These are phyloP conservation scores for Fulvia fulva DNA, from an alignment of 2,329 filamentous ascomycete species.

Conservation along the genomic window DNA sequence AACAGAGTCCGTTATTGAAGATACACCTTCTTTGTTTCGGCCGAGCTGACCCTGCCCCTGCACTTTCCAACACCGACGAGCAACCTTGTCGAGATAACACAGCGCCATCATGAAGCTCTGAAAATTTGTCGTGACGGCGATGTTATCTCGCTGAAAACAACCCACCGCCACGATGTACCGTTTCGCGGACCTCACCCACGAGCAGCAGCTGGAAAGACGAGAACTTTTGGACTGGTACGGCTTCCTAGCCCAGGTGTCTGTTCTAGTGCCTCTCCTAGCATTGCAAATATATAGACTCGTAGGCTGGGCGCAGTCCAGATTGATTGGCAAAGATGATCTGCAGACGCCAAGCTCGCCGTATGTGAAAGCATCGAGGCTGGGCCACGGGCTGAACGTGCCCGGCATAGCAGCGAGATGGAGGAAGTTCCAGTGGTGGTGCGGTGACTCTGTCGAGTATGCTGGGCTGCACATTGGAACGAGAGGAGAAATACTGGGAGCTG, in stretches of 20 bases:
- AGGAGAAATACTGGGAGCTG: conserved; percentile 47
- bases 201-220: conserved; percentile 50
- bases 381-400: neutral
- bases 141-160: neutral
- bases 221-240: conserved; percentile 54
- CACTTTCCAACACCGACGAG: neutral
- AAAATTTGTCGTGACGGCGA: neutral
- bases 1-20: neutral
- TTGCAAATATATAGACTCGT: conserved; percentile 40
- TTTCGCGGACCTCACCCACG: conserved; percentile 49
- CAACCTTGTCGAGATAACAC: neutral
- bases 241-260: conserved; percentile 53
- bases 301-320: conserved; percentile 28
- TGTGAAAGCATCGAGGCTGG: conserved; percentile 30
- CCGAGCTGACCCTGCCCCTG: too few species aligned
- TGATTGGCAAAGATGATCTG: neutral
- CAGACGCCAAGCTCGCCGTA: conserved; percentile 42
- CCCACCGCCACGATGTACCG: conserved; percentile 39
- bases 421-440: conserved; percentile 34
- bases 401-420: conserved; percentile 17
- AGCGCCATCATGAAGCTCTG: neutral
- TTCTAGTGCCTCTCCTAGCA: conserved; percentile 43
- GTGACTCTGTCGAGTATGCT: conserved; percentile 20
- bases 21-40: too few species aligned
- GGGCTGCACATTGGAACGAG: conserved; percentile 46